Conservation (phyloP, 148 eudicot genomes). For the Polygonum maritimum region DNA sequence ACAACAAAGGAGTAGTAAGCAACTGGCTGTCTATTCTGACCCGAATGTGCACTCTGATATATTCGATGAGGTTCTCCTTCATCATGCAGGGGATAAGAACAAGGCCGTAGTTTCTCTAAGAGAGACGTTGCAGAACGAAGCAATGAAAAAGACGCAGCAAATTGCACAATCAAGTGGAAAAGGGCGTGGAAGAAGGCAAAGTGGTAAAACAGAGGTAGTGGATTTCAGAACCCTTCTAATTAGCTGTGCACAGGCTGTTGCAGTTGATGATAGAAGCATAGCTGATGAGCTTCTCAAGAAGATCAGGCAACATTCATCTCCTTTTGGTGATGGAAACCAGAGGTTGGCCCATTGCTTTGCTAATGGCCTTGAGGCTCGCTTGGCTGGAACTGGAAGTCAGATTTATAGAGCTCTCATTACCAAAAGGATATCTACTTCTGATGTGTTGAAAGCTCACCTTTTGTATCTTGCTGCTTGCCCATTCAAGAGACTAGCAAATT, state of each 20-base stretch:
- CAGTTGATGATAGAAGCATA: conserved; percentile 39
- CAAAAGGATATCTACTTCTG: conserved; percentile 36
- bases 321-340: conserved; percentile 56
- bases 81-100: conserved; percentile 34
- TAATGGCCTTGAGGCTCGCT: conserved; percentile 59
- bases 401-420: conserved; percentile 38
- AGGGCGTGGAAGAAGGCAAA: conserved; percentile 44
- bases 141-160: conserved; percentile 22
- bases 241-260: conserved; percentile 62
- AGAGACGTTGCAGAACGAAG: conserved; percentile 20
- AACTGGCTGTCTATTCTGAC: conserved; percentile 43
- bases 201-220: conserved; percentile 35
- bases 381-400: conserved; percentile 58
- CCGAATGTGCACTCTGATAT: conserved; percentile 38
- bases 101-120: conserved; percentile 31
- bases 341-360: conserved; percentile 55
- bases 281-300: conserved; percentile 40
- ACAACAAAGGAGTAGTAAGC: conserved; percentile 48
- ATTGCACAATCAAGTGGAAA: conserved; percentile 22
- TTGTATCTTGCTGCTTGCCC: conserved; percentile 43
- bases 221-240: conserved; percentile 52
- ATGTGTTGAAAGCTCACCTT: conserved; percentile 55
- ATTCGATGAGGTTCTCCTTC: conserved; percentile 53
- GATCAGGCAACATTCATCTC: conserved; percentile 50
- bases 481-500: conserved; percentile 42